Base-by-base conservation (phyloP, 345 rosid genomes). In the Sonneratia caseolaris region DNA sequence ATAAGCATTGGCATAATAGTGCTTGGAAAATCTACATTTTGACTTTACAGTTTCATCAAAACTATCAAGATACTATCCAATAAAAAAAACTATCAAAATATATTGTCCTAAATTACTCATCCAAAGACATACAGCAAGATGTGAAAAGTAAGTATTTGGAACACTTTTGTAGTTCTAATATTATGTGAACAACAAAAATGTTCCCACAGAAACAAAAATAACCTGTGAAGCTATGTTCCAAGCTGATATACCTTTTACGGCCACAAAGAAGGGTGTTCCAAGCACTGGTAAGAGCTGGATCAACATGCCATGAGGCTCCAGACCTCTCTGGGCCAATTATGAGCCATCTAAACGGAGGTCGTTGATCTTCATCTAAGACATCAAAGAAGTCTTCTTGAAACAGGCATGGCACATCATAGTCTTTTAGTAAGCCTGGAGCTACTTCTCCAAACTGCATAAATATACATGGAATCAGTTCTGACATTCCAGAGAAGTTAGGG, bases 251-350 rank as follows among this genome's bases (percentile, higher is more conserved):
- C 98, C 98, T 94, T 84, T 94, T 94, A 66, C 89, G 91, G 69
- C 98, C 98, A 56, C 86, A 87, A 45, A 94, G 88, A 72, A 94
- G 87, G 67, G 98, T 91, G 82, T 94, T 94, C 98, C 98, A 94
- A 68, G 98, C 98, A 71, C 97, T 89, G 70, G 98, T 91, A 68
- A 94, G 98, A 70, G 98, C 89, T 43, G 98, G 98, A 81, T 94
- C 97, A 70, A 94, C 89, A 81, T 94, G 98, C 97, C 98, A 94
- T 66, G 98, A 94, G 48, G 98, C 98, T 76, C 98, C 98, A 65
- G 97, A 94, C 79, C 98, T 88, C 91, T 91, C 91, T 7, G 98
- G 98, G 64, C 98, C 98, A 73, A 94, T 83, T 62, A 94, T 89
- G 78, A 94, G 82, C 98, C 98, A 94, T 84, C 93, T 87, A 77